Base-by-base conservation (phyloP, 257 asterid genomes). In the Fraxinus anomala region DNA sequence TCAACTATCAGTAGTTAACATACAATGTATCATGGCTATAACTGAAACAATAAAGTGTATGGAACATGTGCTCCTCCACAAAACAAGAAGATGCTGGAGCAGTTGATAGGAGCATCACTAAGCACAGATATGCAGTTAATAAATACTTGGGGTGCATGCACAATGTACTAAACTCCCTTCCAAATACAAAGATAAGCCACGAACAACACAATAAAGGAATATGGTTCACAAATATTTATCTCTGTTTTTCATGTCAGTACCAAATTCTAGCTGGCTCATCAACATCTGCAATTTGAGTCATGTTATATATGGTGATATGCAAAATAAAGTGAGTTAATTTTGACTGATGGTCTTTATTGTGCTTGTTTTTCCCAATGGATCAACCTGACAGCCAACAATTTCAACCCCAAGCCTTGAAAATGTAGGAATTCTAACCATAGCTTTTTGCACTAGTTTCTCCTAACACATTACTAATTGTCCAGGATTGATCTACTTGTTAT, bases 151-250 rank as follows among this genome's bases (percentile, higher is more conserved):
- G 26, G 31, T 66, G 23, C 13, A 23, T 51, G 44, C 30, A 68
- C 47, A 71, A 76, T 59, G 37, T 49, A 37, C 36, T 31, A 54
- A 73, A 72, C 59, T 63, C 17, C 69, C 69, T 23, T 63, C 31
- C 21, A 19, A 54, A 63, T 73, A 56, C 63, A 49, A 79, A 51
- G 76, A 24, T 72, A 36, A 74, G 68, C 75, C 49, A 73, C 19
- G 42, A 39, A 63, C 24, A 79, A 79, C 77, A 82, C 68, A 73
- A 56, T 67, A 19, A 73, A 78, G 28, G 47, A 37, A 63, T 31
- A 16, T 59, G 74, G 72, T 76, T 74, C 76, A 54, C 67, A 70
- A 61, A 40, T 26, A 24, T 72, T 28, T 70, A 51, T 31, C 54
- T 28, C 67, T 68, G 19, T 37, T 61, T 51, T 34, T 75, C 10